A percentile compares a stretch with the other conserved stretches of the same genome.
phyloP scores from a whole-genome alignment of 2,329 filamentous ascomycete genomes.

The Fusarium sp. region DNA sequence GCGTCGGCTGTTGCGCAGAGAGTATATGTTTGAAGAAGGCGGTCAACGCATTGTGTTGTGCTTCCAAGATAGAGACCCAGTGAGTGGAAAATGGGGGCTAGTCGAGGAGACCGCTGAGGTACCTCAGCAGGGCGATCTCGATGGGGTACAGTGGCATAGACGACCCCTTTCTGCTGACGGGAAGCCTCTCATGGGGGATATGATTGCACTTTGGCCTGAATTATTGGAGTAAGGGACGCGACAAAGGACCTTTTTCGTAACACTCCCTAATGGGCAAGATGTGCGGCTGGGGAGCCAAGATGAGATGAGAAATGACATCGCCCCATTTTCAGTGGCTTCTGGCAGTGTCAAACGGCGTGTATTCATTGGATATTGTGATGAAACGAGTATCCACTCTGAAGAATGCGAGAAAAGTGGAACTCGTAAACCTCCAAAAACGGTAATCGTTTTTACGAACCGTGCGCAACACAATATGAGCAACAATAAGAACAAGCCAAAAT shows the following conservation, averaged over 20 bases:
- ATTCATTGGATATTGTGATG: neutral
- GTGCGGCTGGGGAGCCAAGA: neutral
- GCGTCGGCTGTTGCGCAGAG: slow-evolving; percentile 48
- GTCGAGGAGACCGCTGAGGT: slow-evolving; percentile 35
- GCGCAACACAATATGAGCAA: neutral
- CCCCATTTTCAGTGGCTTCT: neutral
- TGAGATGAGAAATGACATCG: neutral
- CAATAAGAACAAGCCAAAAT: neutral
- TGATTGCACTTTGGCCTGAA: slow-evolving; percentile 18
- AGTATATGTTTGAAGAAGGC: slow-evolving; percentile 51
- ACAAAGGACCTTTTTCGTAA: neutral
- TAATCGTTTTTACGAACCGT: slow-evolving; percentile 29
- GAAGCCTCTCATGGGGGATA: slow-evolving; percentile 27
- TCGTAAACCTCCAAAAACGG: slow-evolving; percentile 30
- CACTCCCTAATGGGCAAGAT: neutral
- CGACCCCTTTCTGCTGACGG: slow-evolving; percentile 29
- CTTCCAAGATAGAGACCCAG: slow-evolving; percentile 42
- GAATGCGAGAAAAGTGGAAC: slow-evolving; percentile 7
- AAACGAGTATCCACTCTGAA: neutral
- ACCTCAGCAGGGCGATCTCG: slow-evolving; percentile 2
- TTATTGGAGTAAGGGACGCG: neutral
- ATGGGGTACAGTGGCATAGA: slow-evolving; percentile 30
- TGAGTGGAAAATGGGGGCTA: slow-evolving; percentile 29
- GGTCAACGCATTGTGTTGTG: slow-evolving; percentile 49
- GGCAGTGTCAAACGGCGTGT: neutral